A percentile compares a stretch with the other conserved stretches of the same genome.
phyloP scores from a whole-genome alignment of 495 filamentous ascomycete species.

The Rhypophila decipiens region DNA sequence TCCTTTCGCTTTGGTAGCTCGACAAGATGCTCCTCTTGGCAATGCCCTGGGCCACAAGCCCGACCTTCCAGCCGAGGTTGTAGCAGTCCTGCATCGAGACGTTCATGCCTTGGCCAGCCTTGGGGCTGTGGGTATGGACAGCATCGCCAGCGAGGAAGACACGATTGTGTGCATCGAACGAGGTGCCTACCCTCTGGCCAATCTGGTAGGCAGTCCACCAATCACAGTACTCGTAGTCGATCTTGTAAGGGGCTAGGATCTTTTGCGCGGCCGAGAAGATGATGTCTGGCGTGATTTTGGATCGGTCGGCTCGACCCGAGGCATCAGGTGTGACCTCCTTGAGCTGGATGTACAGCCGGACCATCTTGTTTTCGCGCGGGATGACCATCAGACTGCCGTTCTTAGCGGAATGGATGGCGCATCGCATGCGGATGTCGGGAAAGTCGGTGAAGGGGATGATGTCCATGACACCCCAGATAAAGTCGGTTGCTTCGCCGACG shows the following conservation, averaged over 20 bases:
- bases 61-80: constrained; percentile 74
- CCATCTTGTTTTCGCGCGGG: constrained; percentile 60
- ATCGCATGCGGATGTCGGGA: constrained; percentile 64
- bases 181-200: constrained; percentile 64
- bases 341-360: constrained; percentile 65
- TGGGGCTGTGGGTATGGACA: constrained; percentile 61
- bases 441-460: constrained; percentile 64
- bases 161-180: constrained; percentile 51
- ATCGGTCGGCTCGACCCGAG: constrained; percentile 43
- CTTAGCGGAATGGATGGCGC: constrained; percentile 61
- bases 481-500: constrained; percentile 57
- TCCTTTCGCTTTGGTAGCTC: constrained; percentile 68
- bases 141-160: constrained; percentile 63
- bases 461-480: constrained; percentile 62
- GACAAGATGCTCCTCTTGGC: constrained; percentile 51
- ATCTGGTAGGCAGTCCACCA: constrained; percentile 45
- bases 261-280: constrained; percentile 55
- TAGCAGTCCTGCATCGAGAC: constrained; percentile 60
- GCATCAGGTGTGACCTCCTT: constrained; percentile 41
- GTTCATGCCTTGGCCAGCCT: constrained; percentile 76
- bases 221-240: constrained; percentile 56
- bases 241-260: constrained; percentile 56
- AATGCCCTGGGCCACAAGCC: constrained; percentile 52
- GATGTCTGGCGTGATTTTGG: constrained; percentile 52
- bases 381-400: constrained; percentile 65